Conservation (phyloP, 140 eudicot species). For the Flaveria floridana region DNA sequence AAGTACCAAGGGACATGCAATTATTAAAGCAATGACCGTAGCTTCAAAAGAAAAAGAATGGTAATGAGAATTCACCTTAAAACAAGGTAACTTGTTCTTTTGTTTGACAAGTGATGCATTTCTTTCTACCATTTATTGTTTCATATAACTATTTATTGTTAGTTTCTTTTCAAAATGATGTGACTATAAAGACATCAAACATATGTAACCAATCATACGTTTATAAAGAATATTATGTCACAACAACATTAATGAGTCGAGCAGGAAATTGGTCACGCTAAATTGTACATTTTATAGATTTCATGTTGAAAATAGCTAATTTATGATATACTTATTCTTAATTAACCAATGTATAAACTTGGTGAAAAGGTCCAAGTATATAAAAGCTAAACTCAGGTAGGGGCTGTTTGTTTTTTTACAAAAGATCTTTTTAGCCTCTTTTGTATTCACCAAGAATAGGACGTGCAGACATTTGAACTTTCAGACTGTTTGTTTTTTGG, state of each 20-base stretch:
- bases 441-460: too few species aligned
- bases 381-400: not conserved
- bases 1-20: conserved; percentile 30
- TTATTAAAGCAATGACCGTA: conserved; percentile 25
- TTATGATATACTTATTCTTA: not conserved
- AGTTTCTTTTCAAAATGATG: not conserved
- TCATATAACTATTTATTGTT: not conserved
- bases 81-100: conserved; percentile 41
- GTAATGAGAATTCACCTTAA: conserved; percentile 32
- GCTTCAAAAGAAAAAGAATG: conserved; percentile 30
- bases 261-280: too few species aligned
- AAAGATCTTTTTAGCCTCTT: too few species aligned
- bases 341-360: not conserved
- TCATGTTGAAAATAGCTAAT: too few species aligned
- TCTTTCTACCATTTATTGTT: not conserved
- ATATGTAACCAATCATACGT: not conserved
- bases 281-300: too few species aligned
- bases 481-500: too few species aligned
- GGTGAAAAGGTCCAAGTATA: not conserved
- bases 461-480: too few species aligned
- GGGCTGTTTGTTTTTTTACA: too few species aligned
- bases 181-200: not conserved
- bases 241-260: too few species aligned
- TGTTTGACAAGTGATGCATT: conserved; percentile 28
- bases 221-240: not conserved